Conservation (phyloP, 1,284 basidiomycete species). For the Ustilago trichophora region DNA sequence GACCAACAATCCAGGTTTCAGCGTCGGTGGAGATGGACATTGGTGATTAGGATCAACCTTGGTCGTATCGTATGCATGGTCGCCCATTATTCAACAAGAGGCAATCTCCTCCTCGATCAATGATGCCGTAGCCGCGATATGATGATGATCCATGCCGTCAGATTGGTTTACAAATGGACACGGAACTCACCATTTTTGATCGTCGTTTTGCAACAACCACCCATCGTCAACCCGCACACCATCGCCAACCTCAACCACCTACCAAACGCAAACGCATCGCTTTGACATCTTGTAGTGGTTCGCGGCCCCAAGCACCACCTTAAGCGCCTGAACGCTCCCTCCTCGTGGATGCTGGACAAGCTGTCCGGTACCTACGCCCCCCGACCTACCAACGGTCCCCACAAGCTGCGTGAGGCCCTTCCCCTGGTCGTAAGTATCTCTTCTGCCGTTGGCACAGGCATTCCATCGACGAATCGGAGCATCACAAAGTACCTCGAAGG, state of each 20-base stretch:
- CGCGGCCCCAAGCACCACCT: constrained; percentile 99
- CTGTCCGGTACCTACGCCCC: constrained; percentile 96
- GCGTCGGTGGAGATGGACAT: background rate
- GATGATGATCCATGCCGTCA: constrained; percentile 20
- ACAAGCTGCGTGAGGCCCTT: constrained; percentile 98
- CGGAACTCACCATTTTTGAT: constrained; percentile 24
- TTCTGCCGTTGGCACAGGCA: too few relatives aligned
- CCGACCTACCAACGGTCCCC: constrained; percentile 95
- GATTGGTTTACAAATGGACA: too few relatives aligned
- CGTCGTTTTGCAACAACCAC: background rate
- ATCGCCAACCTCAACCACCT: constrained; percentile 1
- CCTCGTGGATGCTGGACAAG: constrained; percentile 99
- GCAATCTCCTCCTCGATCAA: too few relatives aligned
- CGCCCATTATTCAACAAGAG: too few relatives aligned
- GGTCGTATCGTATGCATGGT: too few relatives aligned
- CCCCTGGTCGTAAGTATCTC: constrained; percentile 67
- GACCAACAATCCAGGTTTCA: background rate
- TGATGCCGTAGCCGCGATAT: constrained; percentile 9
- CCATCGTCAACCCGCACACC: background rate
- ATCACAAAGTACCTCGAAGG: too few relatives aligned
- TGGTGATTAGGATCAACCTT: background rate
- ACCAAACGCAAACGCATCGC: too few relatives aligned
- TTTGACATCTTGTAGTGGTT: constrained; percentile 51
- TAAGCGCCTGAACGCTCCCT: constrained; percentile 96
- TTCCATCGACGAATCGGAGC: too few relatives aligned